Evolutionary conservation across 1,284 basidiomycete genomes (phyloP), one percentile per base, ranked within the genome.

Genomic region (Somion occarium): DNA sequence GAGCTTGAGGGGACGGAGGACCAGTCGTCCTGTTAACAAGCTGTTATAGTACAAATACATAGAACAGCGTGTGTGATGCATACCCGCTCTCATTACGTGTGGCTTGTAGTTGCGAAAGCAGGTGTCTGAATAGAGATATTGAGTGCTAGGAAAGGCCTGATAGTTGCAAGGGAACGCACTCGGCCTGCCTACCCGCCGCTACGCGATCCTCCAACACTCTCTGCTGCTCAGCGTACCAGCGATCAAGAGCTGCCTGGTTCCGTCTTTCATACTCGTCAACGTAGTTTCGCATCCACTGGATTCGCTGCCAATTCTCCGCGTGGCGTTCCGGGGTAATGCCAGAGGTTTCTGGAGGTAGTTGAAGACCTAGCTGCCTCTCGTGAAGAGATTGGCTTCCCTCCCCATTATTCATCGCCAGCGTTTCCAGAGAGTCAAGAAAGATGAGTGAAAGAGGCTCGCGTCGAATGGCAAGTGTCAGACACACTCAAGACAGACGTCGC

Each of bases 141-240:
- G n/a, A n/a, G n/a, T n/a, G n/a, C n/a, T n/a, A n/a, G n/a, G n/a
- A n/a, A n/a, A n/a, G n/a, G n/a, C n/a, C n/a, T n/a, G n/a, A n/a
- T n/a, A n/a, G n/a, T n/a, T n/a, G n/a, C n/a, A n/a, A n/a, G n/a
- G n/a, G 15, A 11, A 57, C 71, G 51, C 56, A 75, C 73, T 69
- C 63, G 22, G 73, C 73, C 46, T 69, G 56, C 15, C 63, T 63
- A 1, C 76, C 76, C 47, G 68, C 70, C 49, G 64, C 61, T 12
- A 73, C 59, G 45, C 61, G 68, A 30, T 55, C 39, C 38, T 37
- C 20, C 22, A 50, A 22, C 23, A 26, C 24, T 47, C 52, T 22
- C 38, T 68, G 25, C 42, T 63, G 38, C 27, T 63, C 57, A 3
- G 70, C 59, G 56, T 65, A 71, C 3, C 30, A 34, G 7, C 64